Evolutionary conservation across 1,139 yeast genomes (phyloP).

Genomic region (Wickerhamomyces sp.): DNA sequence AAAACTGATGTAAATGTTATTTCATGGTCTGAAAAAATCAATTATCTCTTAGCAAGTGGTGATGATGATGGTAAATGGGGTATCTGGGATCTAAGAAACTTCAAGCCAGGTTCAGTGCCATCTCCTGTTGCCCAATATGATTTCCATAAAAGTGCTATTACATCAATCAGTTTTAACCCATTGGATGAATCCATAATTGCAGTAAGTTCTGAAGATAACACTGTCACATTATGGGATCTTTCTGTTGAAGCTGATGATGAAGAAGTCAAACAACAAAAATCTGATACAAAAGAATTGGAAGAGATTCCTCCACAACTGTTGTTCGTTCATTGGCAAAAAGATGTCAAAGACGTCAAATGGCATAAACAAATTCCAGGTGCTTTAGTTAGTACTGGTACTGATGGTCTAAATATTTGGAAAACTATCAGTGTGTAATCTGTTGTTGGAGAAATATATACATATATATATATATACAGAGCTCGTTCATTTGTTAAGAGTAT

Average conservation of each 20-base stretch:
- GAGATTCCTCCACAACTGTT: slow-evolving; percentile 94
- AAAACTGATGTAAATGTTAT: slow-evolving; percentile 86
- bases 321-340: slow-evolving; percentile 97
- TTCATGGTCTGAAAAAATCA: slow-evolving; percentile 90
- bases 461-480: neutral
- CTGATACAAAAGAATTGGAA: slow-evolving; percentile 69
- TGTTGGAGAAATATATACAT: too few relatives aligned
- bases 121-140: slow-evolving; percentile 88
- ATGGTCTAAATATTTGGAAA: slow-evolving; percentile 93
- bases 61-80: slow-evolving; percentile 98
- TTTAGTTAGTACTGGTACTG: slow-evolving; percentile 90
- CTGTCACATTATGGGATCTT: slow-evolving; percentile 95
- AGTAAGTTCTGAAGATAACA: slow-evolving; percentile 93
- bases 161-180: slow-evolving; percentile 93
- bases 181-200: slow-evolving; percentile 93
- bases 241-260: slow-evolving; percentile 97
- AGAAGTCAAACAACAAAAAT: slow-evolving; percentile 72
- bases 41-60: slow-evolving; percentile 87
- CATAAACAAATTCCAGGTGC: slow-evolving; percentile 96
- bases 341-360: slow-evolving; percentile 98
- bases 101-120: slow-evolving; percentile 50
- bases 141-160: slow-evolving; percentile 91
- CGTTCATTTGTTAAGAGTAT: neutral
- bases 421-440: slow-evolving; percentile 73
- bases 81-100: slow-evolving; percentile 94